A percentile compares a stretch with the other conserved stretches of the same genome.
phyloP scores from a whole-genome alignment of 202 grass and related monocot species.

The Bolboschoenoplectus hybrid region DNA sequence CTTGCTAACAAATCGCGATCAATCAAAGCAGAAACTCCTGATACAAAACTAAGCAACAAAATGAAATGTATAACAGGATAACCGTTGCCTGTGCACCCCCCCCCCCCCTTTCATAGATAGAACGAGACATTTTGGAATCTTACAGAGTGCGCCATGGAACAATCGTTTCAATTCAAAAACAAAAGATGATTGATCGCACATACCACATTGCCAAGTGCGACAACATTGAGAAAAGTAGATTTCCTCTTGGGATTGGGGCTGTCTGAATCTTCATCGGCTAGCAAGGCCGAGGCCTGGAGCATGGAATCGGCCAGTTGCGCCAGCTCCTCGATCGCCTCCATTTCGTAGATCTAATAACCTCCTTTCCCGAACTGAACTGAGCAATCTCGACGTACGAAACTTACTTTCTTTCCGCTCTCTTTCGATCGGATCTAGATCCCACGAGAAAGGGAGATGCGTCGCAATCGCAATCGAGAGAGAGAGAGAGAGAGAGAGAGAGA shows the following conservation, averaged over 20 bases:
- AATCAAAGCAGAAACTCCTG: background rate
- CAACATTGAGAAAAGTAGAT: slow-evolving; percentile 93
- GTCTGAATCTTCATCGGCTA: slow-evolving; percentile 88
- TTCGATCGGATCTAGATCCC: slow-evolving; percentile 39
- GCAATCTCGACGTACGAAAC: too few relatives aligned
- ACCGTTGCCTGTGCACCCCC: background rate
- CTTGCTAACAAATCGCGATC: background rate
- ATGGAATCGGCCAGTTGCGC: slow-evolving; percentile 83
- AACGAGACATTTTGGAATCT: background rate
- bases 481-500: background rate
- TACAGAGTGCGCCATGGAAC: background rate
- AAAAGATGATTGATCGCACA: slow-evolving; percentile 33
- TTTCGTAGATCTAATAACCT: slow-evolving; percentile 15
- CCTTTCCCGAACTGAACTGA: background rate
- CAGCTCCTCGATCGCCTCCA: slow-evolving; percentile 49
- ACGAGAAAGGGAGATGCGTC: slow-evolving; percentile 13
- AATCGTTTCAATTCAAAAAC: background rate
- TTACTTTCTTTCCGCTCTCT: background rate
- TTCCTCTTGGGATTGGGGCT: slow-evolving; percentile 55
- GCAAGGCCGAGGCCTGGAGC: slow-evolving; percentile 81
- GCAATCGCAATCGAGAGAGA: slow-evolving; percentile 6
- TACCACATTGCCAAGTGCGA: slow-evolving; percentile 97
- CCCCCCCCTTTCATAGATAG: background rate
- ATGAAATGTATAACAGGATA: background rate
- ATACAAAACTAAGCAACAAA: background rate